Base-by-base conservation (phyloP, 257 asterid genomes). In the Solanum etuberosum region DNA sequence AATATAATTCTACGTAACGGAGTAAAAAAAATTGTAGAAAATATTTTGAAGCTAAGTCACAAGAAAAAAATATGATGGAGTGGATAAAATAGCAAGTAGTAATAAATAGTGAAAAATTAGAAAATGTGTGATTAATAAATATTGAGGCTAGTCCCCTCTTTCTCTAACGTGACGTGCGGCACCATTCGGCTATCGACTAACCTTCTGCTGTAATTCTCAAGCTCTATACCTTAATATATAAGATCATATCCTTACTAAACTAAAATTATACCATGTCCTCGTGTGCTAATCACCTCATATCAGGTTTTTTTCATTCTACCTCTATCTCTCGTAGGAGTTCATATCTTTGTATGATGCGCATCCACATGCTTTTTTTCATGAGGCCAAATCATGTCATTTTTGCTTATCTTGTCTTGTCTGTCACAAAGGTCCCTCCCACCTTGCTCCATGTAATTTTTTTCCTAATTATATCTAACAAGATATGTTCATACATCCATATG, bases 251-350 rank as follows among this genome's bases (percentile, higher is more conserved):
- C 13, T 59, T 5, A 9, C 11, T 59, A 59, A 59, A 5, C 29
- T 23, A 5, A 21, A 20, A 9, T 7, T 8, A 9, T 59, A 5
- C 23, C 1, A 59, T 21, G 5, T 9, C 11, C 1, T 3, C 1
- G 4, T 40, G 13, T 23, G 5, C 6, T 59, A 23, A 23, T 59
- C 15, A 23, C 14, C 29, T 9, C 68, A 2, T 15, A 9, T 59
- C 6, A 3, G 1, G 14, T 9, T 5, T 4, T 9, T 1, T 59
- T 23, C 14, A 9, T 0, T 1, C 25, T 3, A 18, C n/a, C 1
- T 54, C 3, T 4, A 18, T 6, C 63, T 18, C 63, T 6, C 4
- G 1, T 38, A 38, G 3, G 42, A 38, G 11, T 38, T 38, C 10
- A 38, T 38, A 8, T 38, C 42, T 38, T 38, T 38, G 46, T 2